Conservation (phyloP, 78 protist genomes). For the Pigoraptor vietnamica region DNA sequence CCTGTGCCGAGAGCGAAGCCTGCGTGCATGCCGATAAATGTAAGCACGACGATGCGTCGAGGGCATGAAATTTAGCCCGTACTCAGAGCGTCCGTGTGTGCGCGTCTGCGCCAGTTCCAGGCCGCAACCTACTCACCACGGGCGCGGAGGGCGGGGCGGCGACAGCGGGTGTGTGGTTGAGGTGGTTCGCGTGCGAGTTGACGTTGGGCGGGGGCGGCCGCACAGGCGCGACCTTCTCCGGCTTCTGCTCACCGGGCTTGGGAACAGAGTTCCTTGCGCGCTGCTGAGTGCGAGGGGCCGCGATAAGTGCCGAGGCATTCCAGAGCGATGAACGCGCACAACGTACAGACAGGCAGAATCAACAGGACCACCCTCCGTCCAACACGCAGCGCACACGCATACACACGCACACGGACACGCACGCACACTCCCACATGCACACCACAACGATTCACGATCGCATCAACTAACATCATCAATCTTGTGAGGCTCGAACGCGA, state of each 20-base stretch:
- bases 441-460: not conserved
- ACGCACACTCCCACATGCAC: not conserved
- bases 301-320: too few species aligned
- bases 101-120: not conserved
- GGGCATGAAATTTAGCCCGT: not conserved
- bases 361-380: not conserved
- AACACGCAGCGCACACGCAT: not conserved
- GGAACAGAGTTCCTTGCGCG: not conserved
- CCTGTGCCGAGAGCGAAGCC: not conserved
- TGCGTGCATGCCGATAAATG: not conserved
- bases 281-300: not conserved
- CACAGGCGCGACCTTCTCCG: not conserved
- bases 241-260: not conserved
- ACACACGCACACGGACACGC: not conserved
- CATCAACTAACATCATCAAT: not conserved
- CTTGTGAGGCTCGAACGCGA: not conserved
- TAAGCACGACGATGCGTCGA: not conserved
- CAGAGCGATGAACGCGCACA: not conserved
- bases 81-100: not conserved
- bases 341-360: not conserved
- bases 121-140: not conserved
- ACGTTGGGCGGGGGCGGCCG: not conserved
- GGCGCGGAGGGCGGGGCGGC: too few species aligned
- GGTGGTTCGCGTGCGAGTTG: not conserved
- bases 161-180: not conserved